Base-by-base conservation (phyloP, 306 rosid species). In the Lathyrus oleraceus region DNA sequence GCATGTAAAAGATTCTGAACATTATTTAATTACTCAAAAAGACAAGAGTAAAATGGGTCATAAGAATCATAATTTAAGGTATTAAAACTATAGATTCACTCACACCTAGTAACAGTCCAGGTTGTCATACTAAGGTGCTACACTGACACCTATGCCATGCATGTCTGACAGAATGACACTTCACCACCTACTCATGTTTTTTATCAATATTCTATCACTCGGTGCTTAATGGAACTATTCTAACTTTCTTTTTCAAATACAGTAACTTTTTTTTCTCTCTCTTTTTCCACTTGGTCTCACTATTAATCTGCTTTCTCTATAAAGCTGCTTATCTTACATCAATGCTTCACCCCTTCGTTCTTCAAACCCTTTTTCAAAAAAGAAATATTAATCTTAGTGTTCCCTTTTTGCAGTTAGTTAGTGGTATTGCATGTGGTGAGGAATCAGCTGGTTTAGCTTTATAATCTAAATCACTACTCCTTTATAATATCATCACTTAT, bases 391-490 rank as follows among this genome's bases (percentile, higher is more conserved):
- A 81, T 79, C 71, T 35, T 75, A 36, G 70, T 20, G 48, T 75
- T 14, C 54, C 76, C 78, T 75, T 81, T 75, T 63, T 43, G 62
- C 81, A 79, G 54, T 68, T 19, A 51, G 53, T 47, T 84, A 77
- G 89, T 81, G 91, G 82, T 78, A 53, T 66, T 82, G 87, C 91
- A 87, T 90, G 95, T 86, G 88, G 85, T 80, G 78, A 58, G 81
- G 82, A 79, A 88, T 87, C 90, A 63, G 85, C 71, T 73, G 62
- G 66, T 67, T 81, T 64, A 49, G 62, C 82, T 84, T 81, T 81
- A 65, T 67, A 74, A 45, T 65, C 73, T 57, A 32, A 67, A 64
- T 49, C 13, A n/a, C n/a, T n/a, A n/a, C 60, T 38, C 16, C 81
- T 76, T 56, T 85, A 75, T 85, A 83, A 61, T 63, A 23, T 23